phyloP scores from a whole-genome alignment of 768 basidiomycete species.

The Royoungia palumana region DNA sequence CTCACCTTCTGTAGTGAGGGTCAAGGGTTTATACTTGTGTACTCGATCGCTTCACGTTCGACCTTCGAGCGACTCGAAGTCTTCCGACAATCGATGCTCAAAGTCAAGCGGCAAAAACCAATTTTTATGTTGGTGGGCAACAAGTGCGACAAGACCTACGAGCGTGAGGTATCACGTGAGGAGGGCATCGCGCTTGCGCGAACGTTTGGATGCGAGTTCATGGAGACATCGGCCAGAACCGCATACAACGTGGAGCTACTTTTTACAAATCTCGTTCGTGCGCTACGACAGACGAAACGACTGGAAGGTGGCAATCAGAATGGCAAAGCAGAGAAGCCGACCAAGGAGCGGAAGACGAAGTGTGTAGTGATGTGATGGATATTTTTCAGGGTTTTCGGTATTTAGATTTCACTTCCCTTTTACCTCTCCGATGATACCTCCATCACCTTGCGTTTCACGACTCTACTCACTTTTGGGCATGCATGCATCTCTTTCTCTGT shows the following conservation, averaged over 20 bases:
- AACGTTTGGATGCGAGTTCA: conserved; percentile 86
- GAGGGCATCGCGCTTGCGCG: conserved; percentile 82
- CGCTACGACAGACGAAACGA: conserved; percentile 66
- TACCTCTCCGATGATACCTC: conserved; percentile 84
- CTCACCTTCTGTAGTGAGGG: conserved; percentile 65
- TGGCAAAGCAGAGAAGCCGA: conserved; percentile 38
- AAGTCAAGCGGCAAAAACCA: conserved; percentile 81
- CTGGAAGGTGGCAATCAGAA: conserved; percentile 46
- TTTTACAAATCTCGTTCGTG: conserved; percentile 84
- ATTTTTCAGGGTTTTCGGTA: conserved; percentile 57
- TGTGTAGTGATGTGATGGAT: conserved; percentile 79
- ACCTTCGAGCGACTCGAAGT: conserved; percentile 89
- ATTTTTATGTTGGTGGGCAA: conserved; percentile 96
- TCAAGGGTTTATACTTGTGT: conserved; percentile 96
- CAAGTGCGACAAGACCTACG: conserved; percentile 90
- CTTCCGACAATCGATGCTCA: conserved; percentile 85
- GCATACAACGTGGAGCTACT: conserved; percentile 88
- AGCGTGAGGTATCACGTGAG: conserved; percentile 87
- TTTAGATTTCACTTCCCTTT: conserved; percentile 60
- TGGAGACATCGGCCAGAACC: conserved; percentile 96
- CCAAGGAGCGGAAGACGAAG: conserved; percentile 50
- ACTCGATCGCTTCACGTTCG: conserved; percentile 91
- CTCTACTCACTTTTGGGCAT: conserved; percentile 25
- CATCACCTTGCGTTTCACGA: conserved; percentile 31
- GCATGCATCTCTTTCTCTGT: conserved; percentile 22